Evolutionary conservation across 805 yeast genomes (phyloP).

Genomic region (Hemisphaericaspora nanyangensis): DNA sequence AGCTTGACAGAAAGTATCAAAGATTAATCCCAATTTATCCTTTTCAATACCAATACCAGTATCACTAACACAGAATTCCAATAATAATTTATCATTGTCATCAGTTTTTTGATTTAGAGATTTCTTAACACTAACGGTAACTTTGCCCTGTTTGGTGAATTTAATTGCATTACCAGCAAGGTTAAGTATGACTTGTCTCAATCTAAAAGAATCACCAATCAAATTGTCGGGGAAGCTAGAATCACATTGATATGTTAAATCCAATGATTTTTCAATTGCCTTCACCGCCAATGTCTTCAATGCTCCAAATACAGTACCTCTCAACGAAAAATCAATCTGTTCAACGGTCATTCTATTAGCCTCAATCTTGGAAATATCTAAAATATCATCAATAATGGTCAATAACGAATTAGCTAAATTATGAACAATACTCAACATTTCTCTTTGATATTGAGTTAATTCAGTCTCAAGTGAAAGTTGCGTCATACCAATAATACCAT

Average conservation of each 20-base stretch:
- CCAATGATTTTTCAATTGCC: conserved; percentile 82
- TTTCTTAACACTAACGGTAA: conserved; percentile 67
- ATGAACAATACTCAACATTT: conserved; percentile 86
- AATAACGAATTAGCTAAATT: conserved; percentile 80
- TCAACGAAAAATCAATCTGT: conserved; percentile 77
- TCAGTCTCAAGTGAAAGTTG: conserved; percentile 86
- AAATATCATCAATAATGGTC: conserved; percentile 84
- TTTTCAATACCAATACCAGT: conserved; percentile 88
- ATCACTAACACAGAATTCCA: conserved; percentile 85
- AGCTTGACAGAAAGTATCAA: conserved; percentile 89
- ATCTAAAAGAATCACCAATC: conserved; percentile 84
- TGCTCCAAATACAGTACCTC: conserved; percentile 89
- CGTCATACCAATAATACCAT: conserved; percentile 92
- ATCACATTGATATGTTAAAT: conserved; percentile 76
- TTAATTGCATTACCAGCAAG: conserved; percentile 88
- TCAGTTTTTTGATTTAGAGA: conserved; percentile 27
- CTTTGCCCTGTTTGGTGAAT: conserved; percentile 80
- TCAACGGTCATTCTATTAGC: conserved; percentile 93
- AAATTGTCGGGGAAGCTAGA: conserved; percentile 83
- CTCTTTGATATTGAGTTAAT: conserved; percentile 85
- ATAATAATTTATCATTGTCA: conserved; percentile 42
- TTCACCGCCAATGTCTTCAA: conserved; percentile 85
- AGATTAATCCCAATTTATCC: conserved; percentile 79
- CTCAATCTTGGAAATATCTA: conserved; percentile 90
- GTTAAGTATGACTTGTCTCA: conserved; percentile 82